Base-by-base conservation (phyloP, 345 rosid species). In the Acer campestre region DNA sequence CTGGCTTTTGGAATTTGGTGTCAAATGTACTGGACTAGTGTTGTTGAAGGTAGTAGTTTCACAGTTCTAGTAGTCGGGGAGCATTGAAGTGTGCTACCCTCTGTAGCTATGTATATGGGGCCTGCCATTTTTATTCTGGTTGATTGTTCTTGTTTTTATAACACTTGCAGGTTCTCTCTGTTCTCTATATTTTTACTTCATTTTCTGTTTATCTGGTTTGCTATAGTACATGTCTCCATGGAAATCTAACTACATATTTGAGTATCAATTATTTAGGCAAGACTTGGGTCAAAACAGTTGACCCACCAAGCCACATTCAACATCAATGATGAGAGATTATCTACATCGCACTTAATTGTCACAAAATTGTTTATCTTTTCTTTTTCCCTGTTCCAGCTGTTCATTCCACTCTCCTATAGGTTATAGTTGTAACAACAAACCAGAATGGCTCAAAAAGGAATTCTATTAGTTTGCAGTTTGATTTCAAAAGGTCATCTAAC, bases 1-100 rank as follows among this genome's bases (percentile, higher is more conserved):
- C 62, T 75, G 80, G 83, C 70, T 76, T 79, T 55, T 77, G 73
- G 74, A 75, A 78, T 71, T 78, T 71, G 81, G 65, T 74, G 78
- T 62, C 78, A 77, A 80, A 27, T 81, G 84, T 78, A 53, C 66
- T 69, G 79, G 70, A 82, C 70, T 27, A 70, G 48, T 74, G 78
- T 38, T 74, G 73, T 66, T 67, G 56, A 76, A 42, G 44, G 67
- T 68, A 67, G 70, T 63, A 73, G 78, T 35, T 66, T 42, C 29
- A 44, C 77, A 73, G 76, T 56, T 71, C 11, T 71, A 67, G 75
- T 70, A 42, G 59, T 38, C 46, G 81, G 71, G 84, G 76, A 82
- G 76, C 74, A 49, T 55, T 66, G 77, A 70, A 75, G 77, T 23
- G 58, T 49, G 76, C 63, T 65, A 49, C 74, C 70, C 68, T 70